Conservation (phyloP, 176 grass and related monocot species). For the Triticum turgidum region DNA sequence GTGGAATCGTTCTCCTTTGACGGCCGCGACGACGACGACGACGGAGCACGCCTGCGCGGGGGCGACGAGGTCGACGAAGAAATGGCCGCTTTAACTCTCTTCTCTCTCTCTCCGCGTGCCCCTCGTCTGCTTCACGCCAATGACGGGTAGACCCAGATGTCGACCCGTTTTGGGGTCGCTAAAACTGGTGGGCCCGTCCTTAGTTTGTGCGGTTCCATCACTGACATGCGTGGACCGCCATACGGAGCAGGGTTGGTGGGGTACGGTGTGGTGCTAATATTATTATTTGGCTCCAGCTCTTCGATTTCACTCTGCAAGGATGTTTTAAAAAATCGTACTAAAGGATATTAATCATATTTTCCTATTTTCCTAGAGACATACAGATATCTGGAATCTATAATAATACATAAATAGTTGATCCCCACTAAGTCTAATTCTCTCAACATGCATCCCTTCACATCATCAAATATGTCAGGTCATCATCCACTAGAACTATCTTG, state of each 20-base stretch:
- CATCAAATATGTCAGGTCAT: no score
- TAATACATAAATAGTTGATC: no score
- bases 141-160: neutral
- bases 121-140: constrained; percentile 6
- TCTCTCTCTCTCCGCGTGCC: constrained; percentile 11
- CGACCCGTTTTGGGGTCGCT: neutral
- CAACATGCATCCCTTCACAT: no score
- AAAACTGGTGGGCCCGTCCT: neutral
- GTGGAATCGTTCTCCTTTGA: constrained; percentile 14
- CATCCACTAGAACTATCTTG: no score
- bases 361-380: no score
- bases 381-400: no score
- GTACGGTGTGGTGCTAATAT: neutral
- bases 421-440: no score
- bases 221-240: neutral
- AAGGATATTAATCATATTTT: no score
- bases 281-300: neutral
- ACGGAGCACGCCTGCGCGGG: constrained; percentile 1
- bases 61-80: constrained; percentile 11
- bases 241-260: neutral
- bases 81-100: neutral
- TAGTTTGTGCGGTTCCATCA: neutral
- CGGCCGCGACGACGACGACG: constrained; percentile 24
- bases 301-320: no score
- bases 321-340: no score